These are phyloP conservation scores for Sutorius australiensis DNA, from an alignment of 768 basidiomycete genomes.

Conservation along the genomic window DNA sequence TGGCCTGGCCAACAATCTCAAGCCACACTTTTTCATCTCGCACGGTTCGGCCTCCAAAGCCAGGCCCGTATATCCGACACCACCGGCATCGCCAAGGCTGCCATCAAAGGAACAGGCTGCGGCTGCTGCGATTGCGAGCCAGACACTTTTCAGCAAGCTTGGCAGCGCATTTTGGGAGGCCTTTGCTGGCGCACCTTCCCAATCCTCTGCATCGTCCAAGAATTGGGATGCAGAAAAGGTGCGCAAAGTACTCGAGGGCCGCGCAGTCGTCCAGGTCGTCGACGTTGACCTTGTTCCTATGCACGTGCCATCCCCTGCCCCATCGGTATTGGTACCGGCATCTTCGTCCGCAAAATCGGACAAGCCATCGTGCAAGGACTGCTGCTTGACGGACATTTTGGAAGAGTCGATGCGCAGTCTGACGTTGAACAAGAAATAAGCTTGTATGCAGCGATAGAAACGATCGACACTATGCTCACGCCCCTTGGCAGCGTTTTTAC, in stretches of 20 bases:
- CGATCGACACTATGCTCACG: background rate
- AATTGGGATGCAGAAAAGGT: constrained; percentile 77
- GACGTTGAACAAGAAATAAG: constrained; percentile 52
- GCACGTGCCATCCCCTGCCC: background rate
- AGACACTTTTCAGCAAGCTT: constrained; percentile 69
- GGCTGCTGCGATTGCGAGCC: constrained; percentile 67
- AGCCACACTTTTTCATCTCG: constrained; percentile 33
- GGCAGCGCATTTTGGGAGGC: constrained; percentile 86
- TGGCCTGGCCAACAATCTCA: constrained; percentile 42
- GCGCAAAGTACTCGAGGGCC: constrained; percentile 74
- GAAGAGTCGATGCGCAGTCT: constrained; percentile 70
- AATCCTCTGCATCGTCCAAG: constrained; percentile 23
- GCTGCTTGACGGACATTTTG: constrained; percentile 39
- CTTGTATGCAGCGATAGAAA: background rate
- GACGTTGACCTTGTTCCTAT: constrained; percentile 52
- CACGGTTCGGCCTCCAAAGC: constrained; percentile 3
- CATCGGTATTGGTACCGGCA: background rate
- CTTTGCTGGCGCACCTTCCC: constrained; percentile 52
- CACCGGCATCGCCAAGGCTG: constrained; percentile 38
- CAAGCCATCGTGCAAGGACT: constrained; percentile 20
- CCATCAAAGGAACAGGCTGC: constrained; percentile 33
- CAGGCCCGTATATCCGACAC: constrained; percentile 36
- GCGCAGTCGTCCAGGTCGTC: constrained; percentile 74
- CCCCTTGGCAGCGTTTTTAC: constrained; percentile 11
- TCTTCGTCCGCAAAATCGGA: constrained; percentile 14